Conservation (phyloP, 23 red algal species). For the Gracilaria domingensis region DNA sequence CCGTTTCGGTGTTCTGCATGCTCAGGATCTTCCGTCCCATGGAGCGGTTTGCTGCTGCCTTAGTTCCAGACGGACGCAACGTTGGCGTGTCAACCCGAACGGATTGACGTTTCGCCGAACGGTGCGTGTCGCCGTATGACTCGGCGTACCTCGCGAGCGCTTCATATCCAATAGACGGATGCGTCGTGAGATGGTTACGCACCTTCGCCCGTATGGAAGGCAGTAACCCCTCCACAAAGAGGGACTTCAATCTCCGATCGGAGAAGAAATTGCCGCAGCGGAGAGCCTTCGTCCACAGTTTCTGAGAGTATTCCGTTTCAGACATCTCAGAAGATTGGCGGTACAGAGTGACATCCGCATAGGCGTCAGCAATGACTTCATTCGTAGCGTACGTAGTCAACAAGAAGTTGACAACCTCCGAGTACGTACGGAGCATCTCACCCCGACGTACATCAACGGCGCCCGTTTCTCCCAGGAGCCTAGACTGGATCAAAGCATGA, state of each 20-base stretch:
- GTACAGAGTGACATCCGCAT: not conserved
- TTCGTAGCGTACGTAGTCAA: slow-evolving; percentile 32
- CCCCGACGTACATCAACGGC: not conserved
- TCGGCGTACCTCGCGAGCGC: not conserved
- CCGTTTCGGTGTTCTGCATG: too few species aligned
- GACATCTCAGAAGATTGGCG: not conserved
- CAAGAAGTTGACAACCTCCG: slow-evolving; percentile 21
- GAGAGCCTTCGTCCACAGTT: not conserved
- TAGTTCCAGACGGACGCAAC: too few species aligned
- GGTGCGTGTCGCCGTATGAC: slow-evolving; percentile 2
- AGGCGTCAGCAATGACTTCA: slow-evolving; percentile 11
- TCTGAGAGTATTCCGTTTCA: too few species aligned
- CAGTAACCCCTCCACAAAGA: not conserved
- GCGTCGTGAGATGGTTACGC: not conserved
- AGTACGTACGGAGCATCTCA: slow-evolving; percentile 18
- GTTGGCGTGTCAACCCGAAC: not conserved
- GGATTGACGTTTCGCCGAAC: not conserved
- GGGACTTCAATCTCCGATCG: slow-evolving; percentile 23
- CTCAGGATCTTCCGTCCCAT: too few species aligned
- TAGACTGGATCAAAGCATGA: not conserved
- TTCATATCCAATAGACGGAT: not conserved
- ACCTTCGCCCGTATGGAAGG: not conserved
- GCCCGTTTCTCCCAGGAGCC: not conserved
- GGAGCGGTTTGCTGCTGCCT: too few species aligned
- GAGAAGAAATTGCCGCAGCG: slow-evolving; percentile 10